Percentiles rank a stretch among this genome's conserved stretches.
Conservation (phyloP, 1,139 yeast genomes). For the Pichia norvegensis region DNA sequence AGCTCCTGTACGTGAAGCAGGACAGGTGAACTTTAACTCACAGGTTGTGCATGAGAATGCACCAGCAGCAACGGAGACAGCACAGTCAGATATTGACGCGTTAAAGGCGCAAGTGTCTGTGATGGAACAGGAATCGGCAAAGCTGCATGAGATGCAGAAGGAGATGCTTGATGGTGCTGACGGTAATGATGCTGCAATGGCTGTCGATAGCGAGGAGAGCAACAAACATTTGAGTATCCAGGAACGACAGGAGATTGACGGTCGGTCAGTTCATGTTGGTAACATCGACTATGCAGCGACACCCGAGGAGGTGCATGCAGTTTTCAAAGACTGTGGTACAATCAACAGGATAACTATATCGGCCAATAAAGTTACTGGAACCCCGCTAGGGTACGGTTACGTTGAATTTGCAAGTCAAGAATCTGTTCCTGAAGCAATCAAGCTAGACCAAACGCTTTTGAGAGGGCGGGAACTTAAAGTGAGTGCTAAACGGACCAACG, state of each 20-base stretch:
- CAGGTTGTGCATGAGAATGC: background rate
- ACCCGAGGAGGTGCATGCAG: conserved; percentile 52
- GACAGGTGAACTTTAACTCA: background rate
- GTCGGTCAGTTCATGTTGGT: conserved; percentile 53
- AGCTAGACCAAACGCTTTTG: conserved; percentile 42
- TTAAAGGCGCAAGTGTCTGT: conserved; percentile 26
- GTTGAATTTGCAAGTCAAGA: conserved; percentile 50
- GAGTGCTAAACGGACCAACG: conserved; percentile 57
- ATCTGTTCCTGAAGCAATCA: conserved; percentile 46
- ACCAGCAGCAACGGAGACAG: background rate
- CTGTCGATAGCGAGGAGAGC: conserved; percentile 24
- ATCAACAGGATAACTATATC: conserved; percentile 56
- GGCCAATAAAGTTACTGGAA: conserved; percentile 50
- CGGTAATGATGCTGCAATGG: background rate
- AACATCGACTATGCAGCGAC: conserved; percentile 53
- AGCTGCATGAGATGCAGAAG: conserved; percentile 44
- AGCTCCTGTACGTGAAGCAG: background rate
- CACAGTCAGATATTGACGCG: conserved; percentile 17
- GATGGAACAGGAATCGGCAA: conserved; percentile 49
- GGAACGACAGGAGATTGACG: conserved; percentile 48
- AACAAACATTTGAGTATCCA: conserved; percentile 28
- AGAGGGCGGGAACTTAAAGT: conserved; percentile 53
- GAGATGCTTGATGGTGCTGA: conserved; percentile 26
- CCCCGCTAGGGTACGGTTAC: conserved; percentile 65
- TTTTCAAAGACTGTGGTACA: conserved; percentile 43